Evolutionary conservation across 345 rosid species (phyloP).

Genomic region (Citrus cavaleriei): DNA sequence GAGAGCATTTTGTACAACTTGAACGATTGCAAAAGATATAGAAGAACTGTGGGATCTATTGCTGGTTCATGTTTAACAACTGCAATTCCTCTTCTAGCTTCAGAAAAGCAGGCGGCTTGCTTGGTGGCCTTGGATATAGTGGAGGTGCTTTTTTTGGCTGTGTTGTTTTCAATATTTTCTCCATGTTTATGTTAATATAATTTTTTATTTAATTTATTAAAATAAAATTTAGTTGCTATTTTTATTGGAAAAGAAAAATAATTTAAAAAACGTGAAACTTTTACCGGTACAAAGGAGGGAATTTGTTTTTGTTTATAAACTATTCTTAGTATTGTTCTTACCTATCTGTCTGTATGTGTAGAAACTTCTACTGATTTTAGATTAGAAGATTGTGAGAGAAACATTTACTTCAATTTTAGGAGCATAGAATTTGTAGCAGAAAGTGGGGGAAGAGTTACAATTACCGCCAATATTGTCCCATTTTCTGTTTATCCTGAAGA

Average conservation of each 20-base stretch:
- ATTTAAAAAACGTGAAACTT: not conserved
- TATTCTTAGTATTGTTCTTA: not conserved
- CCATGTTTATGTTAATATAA: not conserved
- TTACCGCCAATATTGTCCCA: not conserved
- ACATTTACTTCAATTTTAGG: not conserved
- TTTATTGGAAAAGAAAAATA: not conserved
- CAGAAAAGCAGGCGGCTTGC: conserved; percentile 60
- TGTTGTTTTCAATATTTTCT: not conserved
- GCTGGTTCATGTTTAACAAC: conserved; percentile 73
- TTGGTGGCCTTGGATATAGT: conserved; percentile 75
- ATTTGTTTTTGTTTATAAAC: not conserved
- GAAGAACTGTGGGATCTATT: conserved; percentile 80
- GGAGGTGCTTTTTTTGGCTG: conserved; percentile 46
- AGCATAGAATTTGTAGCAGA: not conserved
- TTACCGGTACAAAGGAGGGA: not conserved
- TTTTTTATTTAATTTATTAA: not conserved
- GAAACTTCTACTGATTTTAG: not conserved
- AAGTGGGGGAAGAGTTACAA: not conserved
- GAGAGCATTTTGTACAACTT: conserved; percentile 52
- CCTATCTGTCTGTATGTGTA: not conserved
- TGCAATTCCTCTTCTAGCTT: conserved; percentile 75
- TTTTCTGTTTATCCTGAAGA: not conserved
- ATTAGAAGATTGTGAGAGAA: not conserved
- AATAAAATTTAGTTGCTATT: not conserved
- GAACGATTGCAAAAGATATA: conserved; percentile 67